Evolutionary conservation across 148 eudicot species (phyloP).

Genomic region (Rhododendron williamsianum): DNA sequence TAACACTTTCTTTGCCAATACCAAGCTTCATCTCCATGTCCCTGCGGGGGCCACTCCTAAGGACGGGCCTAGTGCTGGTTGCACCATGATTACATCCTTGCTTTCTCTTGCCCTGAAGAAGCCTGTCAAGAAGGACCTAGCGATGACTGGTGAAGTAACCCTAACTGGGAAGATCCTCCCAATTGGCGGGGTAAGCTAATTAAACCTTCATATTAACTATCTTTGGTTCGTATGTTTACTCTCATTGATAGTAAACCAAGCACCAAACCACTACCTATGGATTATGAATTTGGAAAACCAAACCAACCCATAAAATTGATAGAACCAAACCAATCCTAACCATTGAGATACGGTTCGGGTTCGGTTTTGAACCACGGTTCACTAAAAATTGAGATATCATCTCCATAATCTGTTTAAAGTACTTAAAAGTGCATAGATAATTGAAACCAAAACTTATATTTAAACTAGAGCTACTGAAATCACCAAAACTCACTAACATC

Average conservation of each 20-base stretch:
- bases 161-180: constrained; percentile 94
- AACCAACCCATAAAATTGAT: background rate
- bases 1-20: constrained; percentile 55
- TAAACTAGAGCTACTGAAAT: no score
- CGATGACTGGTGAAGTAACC: constrained; percentile 98
- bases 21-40: constrained; percentile 94
- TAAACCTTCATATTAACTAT: background rate
- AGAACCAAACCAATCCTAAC: background rate
- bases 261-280: no score
- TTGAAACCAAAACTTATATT: no score
- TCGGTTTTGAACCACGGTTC: no score
- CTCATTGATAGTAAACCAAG: no score
- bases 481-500: no score
- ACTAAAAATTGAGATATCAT: no score
- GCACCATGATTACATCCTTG: constrained; percentile 96
- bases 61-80: constrained; percentile 99
- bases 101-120: constrained; percentile 80
- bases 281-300: no score
- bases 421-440: no score
- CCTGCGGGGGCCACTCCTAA: constrained; percentile 99
- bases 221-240: background rate
- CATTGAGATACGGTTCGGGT: no score
- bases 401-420: no score
- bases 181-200: constrained; percentile 93
- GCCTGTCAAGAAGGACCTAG: constrained; percentile 81